Conservation (phyloP, 2,329 filamentous ascomycete species). For the Phyllachora maydis region DNA sequence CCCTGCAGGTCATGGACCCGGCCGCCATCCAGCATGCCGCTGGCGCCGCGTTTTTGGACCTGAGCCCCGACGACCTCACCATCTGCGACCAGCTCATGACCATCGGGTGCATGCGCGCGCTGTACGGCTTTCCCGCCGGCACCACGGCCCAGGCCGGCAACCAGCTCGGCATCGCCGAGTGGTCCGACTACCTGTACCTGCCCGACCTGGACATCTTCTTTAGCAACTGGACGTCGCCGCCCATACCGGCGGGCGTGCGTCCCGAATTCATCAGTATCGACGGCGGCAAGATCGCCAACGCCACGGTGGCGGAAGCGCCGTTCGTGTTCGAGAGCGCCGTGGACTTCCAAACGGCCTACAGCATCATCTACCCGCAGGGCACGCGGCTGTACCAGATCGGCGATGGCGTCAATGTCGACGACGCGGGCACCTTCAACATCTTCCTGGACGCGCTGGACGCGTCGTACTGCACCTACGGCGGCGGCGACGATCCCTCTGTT, state of each 20-base stretch:
- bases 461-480: not conserved
- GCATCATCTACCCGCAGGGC: not conserved
- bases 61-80: constrained; percentile 31
- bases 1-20: too few relatives aligned
- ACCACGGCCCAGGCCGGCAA: constrained; percentile 6
- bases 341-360: not conserved
- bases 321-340: not conserved
- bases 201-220: constrained; percentile 7
- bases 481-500: not conserved
- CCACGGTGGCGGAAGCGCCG: not conserved
- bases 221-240: constrained; percentile 5
- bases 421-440: not conserved
- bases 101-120: constrained; percentile 6
- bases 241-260: constrained; percentile 5
- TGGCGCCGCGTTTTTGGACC: too few relatives aligned
- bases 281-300: constrained; percentile 6
- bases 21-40: too few relatives aligned
- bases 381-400: constrained; percentile 1
- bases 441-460: constrained; percentile 1
- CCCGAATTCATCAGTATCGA: constrained; percentile 7
- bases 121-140: constrained; percentile 5
- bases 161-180: constrained; percentile 7
- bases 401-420: not conserved
- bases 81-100: constrained; percentile 4
- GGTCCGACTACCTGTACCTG: constrained; percentile 5